Base-by-base conservation (phyloP, 768 basidiomycete species). In the Podaxis pistillaris region DNA sequence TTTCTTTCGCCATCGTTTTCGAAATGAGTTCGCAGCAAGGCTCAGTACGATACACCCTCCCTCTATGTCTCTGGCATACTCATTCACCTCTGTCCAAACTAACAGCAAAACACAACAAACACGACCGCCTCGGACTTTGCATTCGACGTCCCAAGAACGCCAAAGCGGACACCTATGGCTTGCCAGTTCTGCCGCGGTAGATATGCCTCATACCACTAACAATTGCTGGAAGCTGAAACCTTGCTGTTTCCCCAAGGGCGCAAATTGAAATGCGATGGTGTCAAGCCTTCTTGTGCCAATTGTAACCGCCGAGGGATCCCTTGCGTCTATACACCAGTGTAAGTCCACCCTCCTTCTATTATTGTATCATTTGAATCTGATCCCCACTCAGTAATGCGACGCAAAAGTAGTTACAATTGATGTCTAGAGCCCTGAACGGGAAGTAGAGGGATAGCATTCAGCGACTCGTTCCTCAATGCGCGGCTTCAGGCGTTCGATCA, bases 121-220 rank as follows among this genome's bases (percentile, higher is more conserved):
- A 8, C 47, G 22, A 37, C 26, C 22, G 13, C 15, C 33, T 17
- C 52, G 0, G 41, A 49, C 46, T 47, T 38, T 36, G 1, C 24
- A 22, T 17, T 56, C 13, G 71, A 73, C 12, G 63, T 64, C 33
- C 70, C 70, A 50, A 69, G 70, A 44, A 73, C 70, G 28, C 77
- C 78, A 12, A 76, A 72, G 68, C 68, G 88, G 58, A 87, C 83
- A 0, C 81, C 85, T 0, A 89, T 91, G 86, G 89, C 89, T 6
- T 91, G 89, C 68, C 81, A 82, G 59, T 91, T 90, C 68, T 91
- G 89, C 71, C 78, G 89, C 72, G 86, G 89, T 86, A 66, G 60
- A 73, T 55, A 60, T 26, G 22, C 15, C 19, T 12, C 17, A 3
- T 17, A 13, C n/a, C 9, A 57, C 24, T 28, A 24, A 65, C 46